Evolutionary conservation across 106 monocot genomes (phyloP).

Genomic region (Amphibolis antarctica): DNA sequence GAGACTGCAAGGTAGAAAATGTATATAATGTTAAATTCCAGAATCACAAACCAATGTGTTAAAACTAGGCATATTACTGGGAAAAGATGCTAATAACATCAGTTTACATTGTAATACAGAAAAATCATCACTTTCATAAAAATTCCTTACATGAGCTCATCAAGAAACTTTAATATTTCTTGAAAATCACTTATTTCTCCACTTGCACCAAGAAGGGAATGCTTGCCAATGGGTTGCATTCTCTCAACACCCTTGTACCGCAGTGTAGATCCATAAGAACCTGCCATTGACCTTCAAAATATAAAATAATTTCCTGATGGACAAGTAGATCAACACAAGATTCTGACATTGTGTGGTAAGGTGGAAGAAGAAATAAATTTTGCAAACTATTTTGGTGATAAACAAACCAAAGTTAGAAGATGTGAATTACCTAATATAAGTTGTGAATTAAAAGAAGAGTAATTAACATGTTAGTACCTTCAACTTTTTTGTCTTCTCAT

Average conservation of each 20-base stretch:
- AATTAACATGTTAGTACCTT: too few species aligned
- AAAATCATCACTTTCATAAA: constrained; percentile 2
- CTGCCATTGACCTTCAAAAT: constrained; percentile 6
- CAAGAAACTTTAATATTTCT: constrained; percentile 71
- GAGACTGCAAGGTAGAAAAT: constrained; percentile 24
- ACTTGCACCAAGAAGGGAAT: constrained; percentile 79
- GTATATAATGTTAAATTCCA: background rate
- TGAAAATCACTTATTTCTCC: constrained; percentile 91
- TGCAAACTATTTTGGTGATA: too few species aligned
- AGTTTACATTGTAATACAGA: background rate
- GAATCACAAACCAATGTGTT: background rate
- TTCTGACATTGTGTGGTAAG: background rate
- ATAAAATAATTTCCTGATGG: background rate
- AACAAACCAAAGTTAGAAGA: too few species aligned
- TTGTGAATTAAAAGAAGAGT: too few species aligned
- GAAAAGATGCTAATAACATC: background rate
- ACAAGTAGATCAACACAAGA: background rate
- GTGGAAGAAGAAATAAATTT: background rate
- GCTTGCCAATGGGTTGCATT: constrained; percentile 67
- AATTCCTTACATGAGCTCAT: constrained; percentile 62
- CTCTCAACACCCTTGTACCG: constrained; percentile 79
- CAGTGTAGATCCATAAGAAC: constrained; percentile 79
- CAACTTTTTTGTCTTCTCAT: too few species aligned
- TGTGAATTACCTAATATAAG: too few species aligned
- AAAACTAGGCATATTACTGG: background rate